Conservation (phyloP, 176 grass and related monocot genomes). For the Metroxylon sagu region DNA sequence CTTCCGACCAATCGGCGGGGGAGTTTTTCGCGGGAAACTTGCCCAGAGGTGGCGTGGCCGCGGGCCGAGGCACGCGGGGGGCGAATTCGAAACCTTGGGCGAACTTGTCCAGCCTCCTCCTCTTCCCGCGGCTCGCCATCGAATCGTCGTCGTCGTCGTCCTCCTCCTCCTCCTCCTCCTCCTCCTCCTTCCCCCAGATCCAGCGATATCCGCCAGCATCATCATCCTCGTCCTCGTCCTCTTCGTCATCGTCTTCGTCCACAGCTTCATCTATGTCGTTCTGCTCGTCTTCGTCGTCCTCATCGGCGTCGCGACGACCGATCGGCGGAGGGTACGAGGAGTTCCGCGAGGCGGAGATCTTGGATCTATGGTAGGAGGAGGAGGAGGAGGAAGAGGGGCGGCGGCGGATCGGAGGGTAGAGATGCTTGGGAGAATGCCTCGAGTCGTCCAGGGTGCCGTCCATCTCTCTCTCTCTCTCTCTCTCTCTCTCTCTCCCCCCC, state of each 20-base stretch:
- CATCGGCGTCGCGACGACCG: neutral
- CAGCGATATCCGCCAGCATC: neutral
- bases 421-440: slow-evolving; percentile 4
- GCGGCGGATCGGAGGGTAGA: slow-evolving; percentile 2
- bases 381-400: slow-evolving; percentile 23
- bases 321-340: neutral
- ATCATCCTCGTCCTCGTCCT: neutral
- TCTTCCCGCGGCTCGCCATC: slow-evolving; percentile 15
- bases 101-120: slow-evolving; percentile 32
- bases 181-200: neutral
- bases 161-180: neutral
- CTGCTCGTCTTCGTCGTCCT: neutral
- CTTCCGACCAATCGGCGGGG: slow-evolving; percentile 48
- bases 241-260: neutral
- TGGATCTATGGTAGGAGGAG: slow-evolving; percentile 17
- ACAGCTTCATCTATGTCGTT: neutral
- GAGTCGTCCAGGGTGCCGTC: slow-evolving; percentile 24
- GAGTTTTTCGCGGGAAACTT: neutral
- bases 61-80: slow-evolving; percentile 27
- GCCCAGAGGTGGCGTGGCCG: neutral
- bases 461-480: slow-evolving; percentile 8
- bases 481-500: too few relatives aligned
- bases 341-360: slow-evolving; percentile 18
- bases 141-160: slow-evolving; percentile 1
- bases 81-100: slow-evolving; percentile 68